These are phyloP conservation scores for Epichloe sibirici DNA, from an alignment of 2,329 filamentous ascomycete genomes.

Conservation along the genomic window DNA sequence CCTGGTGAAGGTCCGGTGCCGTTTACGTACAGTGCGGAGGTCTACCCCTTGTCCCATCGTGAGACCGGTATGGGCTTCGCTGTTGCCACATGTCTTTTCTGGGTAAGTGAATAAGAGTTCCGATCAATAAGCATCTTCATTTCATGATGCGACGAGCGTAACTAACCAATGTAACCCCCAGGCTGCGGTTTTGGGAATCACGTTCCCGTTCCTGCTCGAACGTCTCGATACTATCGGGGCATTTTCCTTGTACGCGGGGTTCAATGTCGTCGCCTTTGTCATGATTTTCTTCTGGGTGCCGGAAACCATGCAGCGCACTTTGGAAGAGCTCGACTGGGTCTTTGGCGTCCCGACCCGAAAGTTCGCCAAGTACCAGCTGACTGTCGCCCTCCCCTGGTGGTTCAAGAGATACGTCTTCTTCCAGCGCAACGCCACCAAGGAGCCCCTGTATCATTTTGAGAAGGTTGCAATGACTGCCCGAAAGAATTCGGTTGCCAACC, in stretches of 20 bases:
- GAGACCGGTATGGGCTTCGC: slow-evolving; percentile 54
- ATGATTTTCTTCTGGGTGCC: slow-evolving; percentile 37
- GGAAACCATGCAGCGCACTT: slow-evolving; percentile 43
- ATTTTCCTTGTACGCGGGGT: slow-evolving; percentile 40
- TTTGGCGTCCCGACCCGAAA: slow-evolving; percentile 33
- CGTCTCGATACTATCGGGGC: slow-evolving; percentile 22
- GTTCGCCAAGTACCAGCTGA: slow-evolving; percentile 28
- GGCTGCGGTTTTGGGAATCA: slow-evolving; percentile 36
- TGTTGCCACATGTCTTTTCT: slow-evolving; percentile 47
- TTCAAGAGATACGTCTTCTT: slow-evolving; percentile 22
- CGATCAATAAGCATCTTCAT: background rate
- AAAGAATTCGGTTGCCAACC: background rate
- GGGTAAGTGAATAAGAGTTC: slow-evolving; percentile 13
- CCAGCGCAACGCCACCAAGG: slow-evolving; percentile 17
- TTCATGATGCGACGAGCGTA: background rate
- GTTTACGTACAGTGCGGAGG: slow-evolving; percentile 50
- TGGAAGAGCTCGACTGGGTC: slow-evolving; percentile 39
- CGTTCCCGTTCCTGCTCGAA: slow-evolving; percentile 36
- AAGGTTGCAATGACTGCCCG: slow-evolving; percentile 9
- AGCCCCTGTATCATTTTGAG: slow-evolving; percentile 27
- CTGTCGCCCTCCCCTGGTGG: slow-evolving; percentile 20
- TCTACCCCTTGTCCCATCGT: slow-evolving; percentile 51
- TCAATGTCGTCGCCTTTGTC: slow-evolving; percentile 40
- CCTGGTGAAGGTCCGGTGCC: slow-evolving; percentile 52
- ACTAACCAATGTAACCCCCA: background rate